Conservation (phyloP, 73 alveolate genomes). For the Breviolum minutum region DNA sequence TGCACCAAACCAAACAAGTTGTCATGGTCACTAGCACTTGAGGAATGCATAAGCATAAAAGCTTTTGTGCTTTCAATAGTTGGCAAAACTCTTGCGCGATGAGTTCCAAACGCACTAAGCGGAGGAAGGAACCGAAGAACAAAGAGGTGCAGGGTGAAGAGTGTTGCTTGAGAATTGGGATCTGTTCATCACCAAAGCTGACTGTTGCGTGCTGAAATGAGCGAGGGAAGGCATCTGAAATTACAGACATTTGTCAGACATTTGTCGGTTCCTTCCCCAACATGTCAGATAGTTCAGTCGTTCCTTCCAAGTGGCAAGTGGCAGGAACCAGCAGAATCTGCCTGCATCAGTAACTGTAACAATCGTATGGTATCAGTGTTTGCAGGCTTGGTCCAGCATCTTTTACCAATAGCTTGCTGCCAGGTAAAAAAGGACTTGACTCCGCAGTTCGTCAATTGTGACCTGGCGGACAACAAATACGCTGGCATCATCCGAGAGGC, state of each 20-base stretch:
- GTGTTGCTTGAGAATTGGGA: neutral
- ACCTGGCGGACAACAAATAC: conserved; percentile 90
- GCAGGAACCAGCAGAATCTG: too few relatives aligned
- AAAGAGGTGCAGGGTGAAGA: conserved; percentile 23
- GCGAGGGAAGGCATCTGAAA: neutral
- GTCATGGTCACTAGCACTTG: too few relatives aligned
- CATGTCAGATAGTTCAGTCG: too few relatives aligned
- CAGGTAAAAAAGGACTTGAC: conserved; percentile 79
- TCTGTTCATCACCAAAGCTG: too few relatives aligned
- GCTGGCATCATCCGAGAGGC: conserved; percentile 86
- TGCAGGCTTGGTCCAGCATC: neutral
- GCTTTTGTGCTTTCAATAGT: neutral
- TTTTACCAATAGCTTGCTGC: neutral
- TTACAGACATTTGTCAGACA: neutral
- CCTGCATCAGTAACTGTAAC: too few relatives aligned
- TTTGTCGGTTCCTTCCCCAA: too few relatives aligned
- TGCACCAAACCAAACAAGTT: neutral
- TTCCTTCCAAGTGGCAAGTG: too few relatives aligned
- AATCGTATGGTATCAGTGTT: neutral
- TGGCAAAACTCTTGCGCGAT: neutral
- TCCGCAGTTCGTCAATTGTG: conserved; percentile 87
- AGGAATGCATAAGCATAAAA: neutral
- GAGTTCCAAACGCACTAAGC: conserved; percentile 71
- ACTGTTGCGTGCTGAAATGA: neutral
- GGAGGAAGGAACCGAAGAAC: conserved; percentile 62